These are phyloP conservation scores for Fusarium illudens DNA, from an alignment of 2,329 filamentous ascomycete genomes.

Conservation along the genomic window DNA sequence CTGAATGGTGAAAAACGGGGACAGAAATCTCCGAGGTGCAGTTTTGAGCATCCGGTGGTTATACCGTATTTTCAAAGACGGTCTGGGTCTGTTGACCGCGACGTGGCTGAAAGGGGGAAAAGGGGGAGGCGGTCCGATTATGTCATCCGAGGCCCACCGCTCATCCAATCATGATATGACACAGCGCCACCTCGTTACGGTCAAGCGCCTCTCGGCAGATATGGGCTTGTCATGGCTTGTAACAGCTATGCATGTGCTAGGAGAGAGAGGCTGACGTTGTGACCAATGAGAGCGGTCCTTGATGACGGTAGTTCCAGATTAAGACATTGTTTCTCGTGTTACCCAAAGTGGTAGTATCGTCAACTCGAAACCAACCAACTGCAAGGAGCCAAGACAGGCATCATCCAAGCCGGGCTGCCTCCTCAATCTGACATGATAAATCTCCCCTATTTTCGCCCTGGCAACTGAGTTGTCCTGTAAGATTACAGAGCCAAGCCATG, in stretches of 20 bases:
- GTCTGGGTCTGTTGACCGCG: neutral
- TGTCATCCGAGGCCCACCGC: conserved; percentile 15
- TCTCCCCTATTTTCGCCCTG: neutral
- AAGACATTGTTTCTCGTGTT: neutral
- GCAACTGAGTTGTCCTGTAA: neutral
- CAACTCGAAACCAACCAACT: neutral
- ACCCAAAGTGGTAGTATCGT: neutral
- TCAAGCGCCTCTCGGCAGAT: neutral
- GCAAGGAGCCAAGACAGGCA: neutral
- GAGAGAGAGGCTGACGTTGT: neutral
- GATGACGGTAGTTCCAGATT: neutral
- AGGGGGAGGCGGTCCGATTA: conserved; percentile 22
- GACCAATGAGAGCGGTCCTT: neutral
- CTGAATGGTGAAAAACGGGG: neutral
- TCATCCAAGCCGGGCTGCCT: neutral
- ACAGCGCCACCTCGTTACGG: conserved; percentile 1
- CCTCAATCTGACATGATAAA: neutral
- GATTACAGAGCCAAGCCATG: neutral
- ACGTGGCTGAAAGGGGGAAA: conserved; percentile 30
- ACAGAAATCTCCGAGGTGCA: neutral
- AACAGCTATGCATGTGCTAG: neutral
- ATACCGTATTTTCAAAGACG: conserved; percentile 5
- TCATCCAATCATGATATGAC: conserved; percentile 1
- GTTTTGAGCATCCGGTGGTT: conserved; percentile 6
- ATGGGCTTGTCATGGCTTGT: neutral